Conservation (phyloP, 169 alveolate species). For the Miamiensis avidus region DNA sequence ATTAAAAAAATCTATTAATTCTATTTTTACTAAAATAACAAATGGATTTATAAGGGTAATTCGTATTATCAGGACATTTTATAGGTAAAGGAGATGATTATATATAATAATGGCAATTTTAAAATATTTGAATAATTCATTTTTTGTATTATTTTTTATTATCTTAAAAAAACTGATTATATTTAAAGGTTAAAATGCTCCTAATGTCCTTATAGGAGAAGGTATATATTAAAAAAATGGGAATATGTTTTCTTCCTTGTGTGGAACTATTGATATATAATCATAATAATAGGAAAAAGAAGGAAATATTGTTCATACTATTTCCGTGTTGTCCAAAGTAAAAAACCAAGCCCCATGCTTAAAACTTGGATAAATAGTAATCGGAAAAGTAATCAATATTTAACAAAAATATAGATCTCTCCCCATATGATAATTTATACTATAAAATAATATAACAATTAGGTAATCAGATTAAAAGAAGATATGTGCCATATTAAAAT, state of each 20-base stretch:
- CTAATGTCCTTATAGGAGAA: conserved; percentile 7
- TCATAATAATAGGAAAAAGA: neutral
- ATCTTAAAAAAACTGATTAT: too few relatives aligned
- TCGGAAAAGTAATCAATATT: conserved; percentile 9
- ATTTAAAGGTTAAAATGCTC: neutral
- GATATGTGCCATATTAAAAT: conserved; percentile 33
- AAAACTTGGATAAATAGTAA: conserved; percentile 10
- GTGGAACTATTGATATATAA: conserved; percentile 9
- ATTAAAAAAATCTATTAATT: neutral
- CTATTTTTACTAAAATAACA: too few relatives aligned
- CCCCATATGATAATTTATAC: neutral
- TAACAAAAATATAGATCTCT: too few relatives aligned
- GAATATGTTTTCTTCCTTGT: conserved; percentile 24
- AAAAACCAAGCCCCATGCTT: conserved; percentile 4
- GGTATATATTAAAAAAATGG: conserved; percentile 12
- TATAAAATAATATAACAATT: too few relatives aligned
- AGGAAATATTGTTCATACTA: conserved; percentile 3
- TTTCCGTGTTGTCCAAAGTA: neutral
- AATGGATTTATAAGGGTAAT: neutral
- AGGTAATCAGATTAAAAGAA: conserved; percentile 8
- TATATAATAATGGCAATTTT: too few relatives aligned
- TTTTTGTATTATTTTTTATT: too few relatives aligned
- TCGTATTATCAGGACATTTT: neutral
- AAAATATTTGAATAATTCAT: neutral
- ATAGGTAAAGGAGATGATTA: neutral